A percentile compares a stretch with the other conserved stretches of the same genome.
phyloP scores from a whole-genome alignment of 345 rosid species.

The Syzygium aromaticum region DNA sequence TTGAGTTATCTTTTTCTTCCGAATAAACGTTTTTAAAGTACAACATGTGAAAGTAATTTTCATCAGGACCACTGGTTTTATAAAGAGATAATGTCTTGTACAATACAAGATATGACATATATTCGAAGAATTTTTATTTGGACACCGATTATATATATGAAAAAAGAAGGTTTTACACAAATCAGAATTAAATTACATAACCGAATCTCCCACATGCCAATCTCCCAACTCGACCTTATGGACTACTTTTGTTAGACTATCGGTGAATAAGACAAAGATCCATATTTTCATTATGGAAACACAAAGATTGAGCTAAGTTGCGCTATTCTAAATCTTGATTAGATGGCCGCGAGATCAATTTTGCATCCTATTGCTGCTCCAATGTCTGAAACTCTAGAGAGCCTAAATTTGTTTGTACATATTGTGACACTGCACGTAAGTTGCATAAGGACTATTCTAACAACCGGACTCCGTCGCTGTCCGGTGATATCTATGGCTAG shows the following conservation, averaged over 20 bases:
- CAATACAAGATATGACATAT: not conserved
- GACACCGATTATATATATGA: not conserved
- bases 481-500: not conserved
- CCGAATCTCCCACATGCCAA: not conserved
- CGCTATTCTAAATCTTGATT: not conserved
- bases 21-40: not conserved
- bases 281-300: no score
- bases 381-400: not conserved
- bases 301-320: not conserved
- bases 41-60: not conserved
- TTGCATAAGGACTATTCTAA: not conserved
- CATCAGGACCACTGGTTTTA: not conserved
- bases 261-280: not conserved
- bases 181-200: not conserved
- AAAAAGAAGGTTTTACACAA: not conserved
- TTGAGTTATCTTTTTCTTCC: not conserved
- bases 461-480: not conserved
- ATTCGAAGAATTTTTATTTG: not conserved
- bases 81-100: not conserved
- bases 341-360: not conserved
- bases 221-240: not conserved
- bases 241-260: rapidly evolving
- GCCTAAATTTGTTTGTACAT: not conserved
- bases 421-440: not conserved
- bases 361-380: not conserved